These are phyloP conservation scores for Juncus inflexus DNA, from an alignment of 176 grass and related monocot genomes.

Conservation along the genomic window DNA sequence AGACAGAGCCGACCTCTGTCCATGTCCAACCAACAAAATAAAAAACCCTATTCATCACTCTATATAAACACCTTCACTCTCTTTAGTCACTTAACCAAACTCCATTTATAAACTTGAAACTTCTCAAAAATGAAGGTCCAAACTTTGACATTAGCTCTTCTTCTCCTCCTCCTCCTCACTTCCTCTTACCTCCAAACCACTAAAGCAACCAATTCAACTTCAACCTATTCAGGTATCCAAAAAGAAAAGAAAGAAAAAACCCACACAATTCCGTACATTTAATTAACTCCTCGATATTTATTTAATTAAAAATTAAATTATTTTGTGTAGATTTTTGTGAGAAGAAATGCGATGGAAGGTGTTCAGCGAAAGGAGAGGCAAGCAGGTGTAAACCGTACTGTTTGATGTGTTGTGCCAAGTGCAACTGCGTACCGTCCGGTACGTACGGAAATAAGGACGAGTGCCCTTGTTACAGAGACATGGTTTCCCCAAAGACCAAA, in stretches of 20 bases:
- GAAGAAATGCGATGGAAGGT: constrained; percentile 54
- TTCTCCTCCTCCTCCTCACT: constrained; percentile 31
- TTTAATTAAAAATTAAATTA: no score
- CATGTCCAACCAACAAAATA: no score
- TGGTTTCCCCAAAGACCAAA: constrained; percentile 32
- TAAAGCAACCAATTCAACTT: neutral
- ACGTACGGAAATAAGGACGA: constrained; percentile 65
- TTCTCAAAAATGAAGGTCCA: constrained; percentile 29
- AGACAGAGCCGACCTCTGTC: no score
- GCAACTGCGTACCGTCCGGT: constrained; percentile 70
- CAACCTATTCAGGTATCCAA: constrained; percentile 28
- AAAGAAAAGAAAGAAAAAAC: no score
- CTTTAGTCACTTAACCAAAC: no score
- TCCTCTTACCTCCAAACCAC: constrained; percentile 33
- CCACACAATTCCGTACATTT: no score
- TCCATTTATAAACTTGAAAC: no score
- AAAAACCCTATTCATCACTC: no score
- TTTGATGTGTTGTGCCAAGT: constrained; percentile 63
- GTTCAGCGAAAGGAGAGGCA: constrained; percentile 43
- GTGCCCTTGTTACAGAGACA: constrained; percentile 90
- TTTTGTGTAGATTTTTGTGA: constrained; percentile 34
- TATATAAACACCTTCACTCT: no score
- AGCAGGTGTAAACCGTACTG: constrained; percentile 50
- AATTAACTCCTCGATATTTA: no score
- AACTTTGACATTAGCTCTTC: constrained; percentile 9